Conservation (phyloP, 306 rosid species). For the Casuarina equisetifolia region DNA sequence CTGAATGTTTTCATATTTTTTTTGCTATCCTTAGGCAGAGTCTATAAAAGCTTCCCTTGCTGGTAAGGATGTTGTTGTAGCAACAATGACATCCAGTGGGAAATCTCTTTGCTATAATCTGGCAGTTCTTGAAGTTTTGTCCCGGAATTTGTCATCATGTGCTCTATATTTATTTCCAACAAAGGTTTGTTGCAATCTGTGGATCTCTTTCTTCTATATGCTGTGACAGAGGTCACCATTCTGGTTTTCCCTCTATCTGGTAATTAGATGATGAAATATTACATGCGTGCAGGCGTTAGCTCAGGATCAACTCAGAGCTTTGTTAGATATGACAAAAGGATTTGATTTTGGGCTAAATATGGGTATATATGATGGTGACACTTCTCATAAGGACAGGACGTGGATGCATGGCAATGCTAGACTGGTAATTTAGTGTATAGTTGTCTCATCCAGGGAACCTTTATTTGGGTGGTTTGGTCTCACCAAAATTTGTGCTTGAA, state of each 20-base stretch:
- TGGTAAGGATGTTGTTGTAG: constrained; percentile 75
- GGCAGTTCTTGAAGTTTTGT: constrained; percentile 72
- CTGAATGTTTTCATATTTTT: constrained; percentile 21
- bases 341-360: constrained; percentile 55
- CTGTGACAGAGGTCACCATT: constrained; percentile 7
- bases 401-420: constrained; percentile 75
- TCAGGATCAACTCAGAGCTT: constrained; percentile 91
- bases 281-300: constrained; percentile 74
- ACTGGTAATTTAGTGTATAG: constrained; percentile 57
- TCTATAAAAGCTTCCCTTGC: constrained; percentile 73
- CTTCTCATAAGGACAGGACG: constrained; percentile 61
- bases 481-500: constrained; percentile 19
- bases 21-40: constrained; percentile 52
- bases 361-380: constrained; percentile 94
- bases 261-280: constrained; percentile 20
- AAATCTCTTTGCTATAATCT: constrained; percentile 94
- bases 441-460: constrained; percentile 9
- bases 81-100: constrained; percentile 96
- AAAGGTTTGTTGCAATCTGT: constrained; percentile 56
- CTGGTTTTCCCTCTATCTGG: not conserved
- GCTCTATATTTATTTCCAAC: constrained; percentile 92
- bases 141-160: constrained; percentile 54
- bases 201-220: constrained; percentile 20
- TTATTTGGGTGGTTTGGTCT: constrained; percentile 28
- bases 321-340: constrained; percentile 62